A percentile compares a stretch with the other conserved stretches of the same genome.
Evolutionary conservation across 352 stramenopile species (phyloP).

Genomic region (Phytopythium oedochilum): DNA sequence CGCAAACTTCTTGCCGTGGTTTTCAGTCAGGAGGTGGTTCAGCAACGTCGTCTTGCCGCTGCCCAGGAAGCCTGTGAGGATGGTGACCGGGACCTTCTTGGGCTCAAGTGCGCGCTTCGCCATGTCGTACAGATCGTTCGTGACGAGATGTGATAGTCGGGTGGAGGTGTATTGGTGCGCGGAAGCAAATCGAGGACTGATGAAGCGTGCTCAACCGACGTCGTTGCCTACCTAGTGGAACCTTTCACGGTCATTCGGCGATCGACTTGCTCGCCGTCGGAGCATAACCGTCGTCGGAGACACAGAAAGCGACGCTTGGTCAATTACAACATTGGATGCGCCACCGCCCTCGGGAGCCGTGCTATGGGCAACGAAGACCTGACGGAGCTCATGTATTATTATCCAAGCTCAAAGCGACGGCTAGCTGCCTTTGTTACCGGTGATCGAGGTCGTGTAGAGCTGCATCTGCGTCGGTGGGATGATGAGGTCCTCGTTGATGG

Average conservation of each 20-base stretch:
- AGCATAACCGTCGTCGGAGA: neutral
- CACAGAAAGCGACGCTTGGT: too few species aligned
- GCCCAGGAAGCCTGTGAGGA: constrained; percentile 92
- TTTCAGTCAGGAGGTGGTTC: constrained; percentile 91
- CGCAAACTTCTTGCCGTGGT: constrained; percentile 90
- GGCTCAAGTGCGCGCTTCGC: constrained; percentile 22
- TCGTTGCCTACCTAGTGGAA: too few species aligned
- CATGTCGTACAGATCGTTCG: constrained; percentile 8
- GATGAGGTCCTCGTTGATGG: constrained; percentile 81
- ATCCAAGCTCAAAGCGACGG: too few species aligned
- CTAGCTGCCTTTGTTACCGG: neutral
- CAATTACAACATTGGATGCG: too few species aligned
- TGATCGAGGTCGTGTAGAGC: constrained; percentile 37
- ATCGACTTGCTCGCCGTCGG: neutral
- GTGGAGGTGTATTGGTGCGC: neutral
- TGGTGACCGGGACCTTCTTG: constrained; percentile 73
- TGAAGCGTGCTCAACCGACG: too few species aligned
- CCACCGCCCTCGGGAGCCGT: too few species aligned
- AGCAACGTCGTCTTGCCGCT: constrained; percentile 95
- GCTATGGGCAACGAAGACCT: too few species aligned
- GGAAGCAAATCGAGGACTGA: neutral
- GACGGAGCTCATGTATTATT: too few species aligned
- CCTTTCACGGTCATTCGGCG: neutral
- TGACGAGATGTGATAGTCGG: neutral
- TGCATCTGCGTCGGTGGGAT: constrained; percentile 85